Conservation (phyloP, 768 basidiomycete species). For the Lactarius tabidus region DNA sequence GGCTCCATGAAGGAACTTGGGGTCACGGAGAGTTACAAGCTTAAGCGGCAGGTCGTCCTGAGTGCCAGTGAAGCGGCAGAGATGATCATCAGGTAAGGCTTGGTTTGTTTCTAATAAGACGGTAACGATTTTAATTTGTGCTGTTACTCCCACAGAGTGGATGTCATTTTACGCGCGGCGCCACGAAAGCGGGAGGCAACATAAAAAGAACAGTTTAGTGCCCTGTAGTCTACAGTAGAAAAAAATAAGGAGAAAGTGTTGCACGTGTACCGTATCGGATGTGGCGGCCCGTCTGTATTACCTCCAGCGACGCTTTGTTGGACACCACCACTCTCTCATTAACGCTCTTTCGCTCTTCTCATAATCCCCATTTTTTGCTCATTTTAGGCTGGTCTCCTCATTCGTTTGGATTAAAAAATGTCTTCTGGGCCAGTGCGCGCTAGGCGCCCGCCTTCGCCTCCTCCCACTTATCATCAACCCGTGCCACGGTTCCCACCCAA, state of each 20-base stretch:
- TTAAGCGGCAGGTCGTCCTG: slow-evolving; percentile 91
- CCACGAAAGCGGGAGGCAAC: slow-evolving; percentile 84
- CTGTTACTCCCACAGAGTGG: slow-evolving; percentile 52
- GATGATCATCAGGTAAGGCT: slow-evolving; percentile 88
- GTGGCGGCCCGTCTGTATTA: background rate
- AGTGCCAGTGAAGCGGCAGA: slow-evolving; percentile 96
- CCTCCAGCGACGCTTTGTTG: background rate
- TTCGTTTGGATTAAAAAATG: slow-evolving; percentile 18
- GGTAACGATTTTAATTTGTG: background rate
- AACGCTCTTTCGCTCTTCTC: slow-evolving; percentile 20
- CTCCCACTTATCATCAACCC: slow-evolving; percentile 20
- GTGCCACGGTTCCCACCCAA: slow-evolving; percentile 22
- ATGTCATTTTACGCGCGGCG: slow-evolving; percentile 84
- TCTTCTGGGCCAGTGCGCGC: slow-evolving; percentile 29
- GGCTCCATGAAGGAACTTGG: slow-evolving; percentile 87
- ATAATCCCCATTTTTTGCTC: background rate
- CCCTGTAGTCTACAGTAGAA: background rate
- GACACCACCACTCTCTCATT: background rate
- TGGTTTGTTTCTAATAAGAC: background rate
- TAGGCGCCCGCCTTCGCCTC: slow-evolving; percentile 25
- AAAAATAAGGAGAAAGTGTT: no score
- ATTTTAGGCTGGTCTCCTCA: slow-evolving; percentile 8
- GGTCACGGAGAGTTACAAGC: slow-evolving; percentile 94
- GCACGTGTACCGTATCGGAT: background rate
- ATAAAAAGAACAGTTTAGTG: slow-evolving; percentile 32